Conservation (phyloP, 768 basidiomycete species). For the Gymnopilus junonius region DNA sequence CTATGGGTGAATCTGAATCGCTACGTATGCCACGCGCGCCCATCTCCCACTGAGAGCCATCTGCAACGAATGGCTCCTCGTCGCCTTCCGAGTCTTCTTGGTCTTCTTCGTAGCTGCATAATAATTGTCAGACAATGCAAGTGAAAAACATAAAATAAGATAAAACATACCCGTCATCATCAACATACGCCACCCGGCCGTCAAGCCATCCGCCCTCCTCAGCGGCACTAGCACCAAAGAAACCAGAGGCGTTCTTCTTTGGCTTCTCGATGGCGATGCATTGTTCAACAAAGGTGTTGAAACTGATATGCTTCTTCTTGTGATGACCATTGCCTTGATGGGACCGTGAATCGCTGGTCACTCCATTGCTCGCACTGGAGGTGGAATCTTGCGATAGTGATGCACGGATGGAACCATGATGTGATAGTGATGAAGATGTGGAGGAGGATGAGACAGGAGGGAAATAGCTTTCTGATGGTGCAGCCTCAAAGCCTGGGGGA, state of each 20-base stretch:
- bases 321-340: conserved; percentile 13
- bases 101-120: conserved; percentile 68
- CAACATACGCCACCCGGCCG: conserved; percentile 41
- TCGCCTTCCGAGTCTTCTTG: conserved; percentile 54
- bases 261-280: conserved; percentile 91
- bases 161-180: conserved; percentile 64
- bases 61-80: conserved; percentile 44
- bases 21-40: conserved; percentile 37
- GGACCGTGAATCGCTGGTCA: conserved; percentile 26
- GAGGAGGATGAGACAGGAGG: conserved; percentile 22
- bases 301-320: conserved; percentile 91
- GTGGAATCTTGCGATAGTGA: conserved; percentile 38
- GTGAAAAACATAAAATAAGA: conserved; percentile 4
- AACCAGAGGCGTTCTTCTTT: conserved; percentile 38
- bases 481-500: conserved; percentile 34
- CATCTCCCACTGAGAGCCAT: conserved; percentile 28
- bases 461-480: conserved; percentile 8
- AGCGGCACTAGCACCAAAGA: conserved; percentile 25
- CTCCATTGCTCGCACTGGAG: conserved; percentile 31
- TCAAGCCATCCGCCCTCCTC: conserved; percentile 26
- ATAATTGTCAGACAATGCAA: conserved; percentile 13
- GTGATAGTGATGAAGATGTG: conserved; percentile 15
- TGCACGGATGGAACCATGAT: conserved; percentile 28
- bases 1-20: conserved; percentile 40
- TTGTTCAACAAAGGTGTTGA: conserved; percentile 98